phyloP scores from a whole-genome alignment of 495 filamentous ascomycete genomes.

The Neurospora sp. region DNA sequence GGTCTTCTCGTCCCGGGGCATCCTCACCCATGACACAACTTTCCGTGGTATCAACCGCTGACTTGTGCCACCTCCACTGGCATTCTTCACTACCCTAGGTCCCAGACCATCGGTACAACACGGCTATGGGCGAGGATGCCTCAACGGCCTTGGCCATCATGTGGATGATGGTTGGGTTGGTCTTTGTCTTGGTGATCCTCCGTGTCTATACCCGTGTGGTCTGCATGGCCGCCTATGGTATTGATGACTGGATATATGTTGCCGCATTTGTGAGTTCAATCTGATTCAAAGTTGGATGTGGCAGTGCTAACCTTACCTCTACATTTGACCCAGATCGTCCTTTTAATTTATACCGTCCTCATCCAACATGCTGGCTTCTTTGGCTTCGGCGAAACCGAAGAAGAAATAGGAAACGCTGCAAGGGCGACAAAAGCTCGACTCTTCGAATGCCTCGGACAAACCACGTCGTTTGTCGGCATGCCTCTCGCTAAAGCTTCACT shows the following conservation, averaged over 20 bases:
- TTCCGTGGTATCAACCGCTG: background rate
- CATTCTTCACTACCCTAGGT: background rate
- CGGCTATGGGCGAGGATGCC: background rate
- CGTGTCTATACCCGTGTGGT: slow-evolving; percentile 24
- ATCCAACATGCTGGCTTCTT: slow-evolving; percentile 15
- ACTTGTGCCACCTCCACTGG: background rate
- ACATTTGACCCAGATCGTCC: slow-evolving; percentile 4
- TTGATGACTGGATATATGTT: slow-evolving; percentile 25
- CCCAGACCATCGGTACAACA: background rate
- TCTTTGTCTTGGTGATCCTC: slow-evolving; percentile 12
- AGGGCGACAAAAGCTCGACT: background rate
- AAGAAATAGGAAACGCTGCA: slow-evolving; percentile 8
- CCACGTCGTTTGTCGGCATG: slow-evolving; percentile 17
- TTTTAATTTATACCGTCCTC: slow-evolving; percentile 17
- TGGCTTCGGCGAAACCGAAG: slow-evolving; percentile 11
- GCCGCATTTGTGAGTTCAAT: slow-evolving; percentile 3
- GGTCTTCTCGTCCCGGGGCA: background rate
- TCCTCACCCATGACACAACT: background rate
- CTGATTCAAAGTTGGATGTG: background rate
- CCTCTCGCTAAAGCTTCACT: slow-evolving; percentile 23
- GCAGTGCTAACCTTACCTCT: background rate
- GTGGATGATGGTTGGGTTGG: slow-evolving; percentile 14
- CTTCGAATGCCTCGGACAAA: slow-evolving; percentile 3
- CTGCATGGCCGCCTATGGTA: slow-evolving; percentile 19
- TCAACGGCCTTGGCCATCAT: slow-evolving; percentile 9